Conservation (phyloP, 768 basidiomycete species). For the Coprinellus micaceus region DNA sequence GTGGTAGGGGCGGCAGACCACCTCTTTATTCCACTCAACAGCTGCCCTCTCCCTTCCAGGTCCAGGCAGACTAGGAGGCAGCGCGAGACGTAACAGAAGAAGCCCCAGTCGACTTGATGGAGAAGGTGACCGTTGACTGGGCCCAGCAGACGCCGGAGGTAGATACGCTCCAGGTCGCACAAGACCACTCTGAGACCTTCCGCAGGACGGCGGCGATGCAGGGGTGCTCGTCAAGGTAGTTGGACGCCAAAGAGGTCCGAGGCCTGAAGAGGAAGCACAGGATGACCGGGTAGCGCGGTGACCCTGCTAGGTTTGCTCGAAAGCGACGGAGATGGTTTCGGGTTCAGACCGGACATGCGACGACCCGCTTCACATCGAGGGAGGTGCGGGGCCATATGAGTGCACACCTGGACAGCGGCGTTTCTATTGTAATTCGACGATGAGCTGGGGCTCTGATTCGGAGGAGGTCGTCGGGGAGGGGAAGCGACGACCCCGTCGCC, state of each 20-base stretch:
- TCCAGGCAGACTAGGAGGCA: no score
- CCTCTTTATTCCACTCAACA: slow-evolving; percentile 20
- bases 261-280: slow-evolving; percentile 26
- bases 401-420: neutral
- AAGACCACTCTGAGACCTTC: slow-evolving; percentile 15
- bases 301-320: slow-evolving; percentile 16
- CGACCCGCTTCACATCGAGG: slow-evolving; percentile 11
- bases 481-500: slow-evolving; percentile 21
- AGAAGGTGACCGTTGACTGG: slow-evolving; percentile 7
- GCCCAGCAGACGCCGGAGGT: slow-evolving; percentile 12
- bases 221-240: slow-evolving; percentile 13
- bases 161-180: slow-evolving; percentile 21
- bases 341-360: slow-evolving; percentile 27
- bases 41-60: neutral
- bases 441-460: slow-evolving; percentile 17
- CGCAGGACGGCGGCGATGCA: neutral
- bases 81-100: neutral
- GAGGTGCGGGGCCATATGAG: slow-evolving; percentile 20
- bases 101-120: slow-evolving; percentile 9
- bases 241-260: slow-evolving; percentile 13
- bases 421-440: slow-evolving; percentile 2
- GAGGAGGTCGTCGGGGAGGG: slow-evolving; percentile 33
- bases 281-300: slow-evolving; percentile 19
- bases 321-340: slow-evolving; percentile 28
- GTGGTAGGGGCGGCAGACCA: slow-evolving; percentile 24